These are phyloP conservation scores for Capsicum baccatum DNA, from an alignment of 257 asterid genomes.

Conservation along the genomic window DNA sequence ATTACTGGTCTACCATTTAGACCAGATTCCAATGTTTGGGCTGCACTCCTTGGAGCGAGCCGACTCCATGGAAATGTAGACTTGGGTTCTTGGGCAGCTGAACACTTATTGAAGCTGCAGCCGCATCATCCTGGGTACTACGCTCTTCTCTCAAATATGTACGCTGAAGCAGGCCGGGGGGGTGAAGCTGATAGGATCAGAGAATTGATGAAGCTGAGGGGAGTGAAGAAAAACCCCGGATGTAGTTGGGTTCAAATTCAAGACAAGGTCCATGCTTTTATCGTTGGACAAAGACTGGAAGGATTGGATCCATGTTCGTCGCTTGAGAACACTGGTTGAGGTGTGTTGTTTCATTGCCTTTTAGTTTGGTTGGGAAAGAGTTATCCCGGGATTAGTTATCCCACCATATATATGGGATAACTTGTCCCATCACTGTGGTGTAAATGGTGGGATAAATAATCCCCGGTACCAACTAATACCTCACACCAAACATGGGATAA, in stretches of 20 bases:
- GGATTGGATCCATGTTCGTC: conserved; percentile 48
- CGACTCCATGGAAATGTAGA: conserved; percentile 66
- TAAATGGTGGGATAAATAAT: no score
- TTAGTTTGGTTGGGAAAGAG: no score
- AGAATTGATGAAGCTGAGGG: conserved; percentile 64
- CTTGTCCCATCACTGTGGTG: no score
- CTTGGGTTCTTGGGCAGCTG: conserved; percentile 81
- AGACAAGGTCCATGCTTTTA: conserved; percentile 49
- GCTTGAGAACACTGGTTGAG: conserved; percentile 31
- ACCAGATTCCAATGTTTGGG: conserved; percentile 69
- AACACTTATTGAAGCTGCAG: conserved; percentile 56
- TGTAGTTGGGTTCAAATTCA: conserved; percentile 76
- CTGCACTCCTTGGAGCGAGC: conserved; percentile 77
- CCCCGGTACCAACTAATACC: no score
- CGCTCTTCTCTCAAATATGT: conserved; percentile 70
- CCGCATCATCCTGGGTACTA: conserved; percentile 81
- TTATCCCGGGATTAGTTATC: no score
- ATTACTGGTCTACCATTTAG: conserved; percentile 47
- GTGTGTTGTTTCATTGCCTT: background rate
- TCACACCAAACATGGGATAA: no score
- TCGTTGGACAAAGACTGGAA: conserved; percentile 45
- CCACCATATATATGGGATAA: no score
- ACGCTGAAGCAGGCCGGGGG: conserved; percentile 81
- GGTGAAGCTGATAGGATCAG: conserved; percentile 72
- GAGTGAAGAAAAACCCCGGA: conserved; percentile 78